Conservation (phyloP, 306 rosid species). For the Purshia tridentata region DNA sequence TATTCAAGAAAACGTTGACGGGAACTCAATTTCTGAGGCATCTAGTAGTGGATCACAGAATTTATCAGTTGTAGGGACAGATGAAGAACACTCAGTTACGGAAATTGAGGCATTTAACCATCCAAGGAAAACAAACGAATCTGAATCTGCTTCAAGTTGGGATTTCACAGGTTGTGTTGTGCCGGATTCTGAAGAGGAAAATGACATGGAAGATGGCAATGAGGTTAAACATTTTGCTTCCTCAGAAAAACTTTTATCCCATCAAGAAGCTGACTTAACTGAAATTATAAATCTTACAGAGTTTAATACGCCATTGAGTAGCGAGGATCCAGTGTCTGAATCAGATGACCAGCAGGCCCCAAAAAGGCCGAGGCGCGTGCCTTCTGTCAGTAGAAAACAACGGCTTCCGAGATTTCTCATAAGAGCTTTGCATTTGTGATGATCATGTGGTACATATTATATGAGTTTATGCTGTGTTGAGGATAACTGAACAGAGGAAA, state of each 20-base stretch:
- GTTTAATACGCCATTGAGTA: slow-evolving; percentile 26
- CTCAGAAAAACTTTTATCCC: slow-evolving; percentile 17
- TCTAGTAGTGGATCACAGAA: slow-evolving; percentile 19
- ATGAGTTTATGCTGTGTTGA: background rate
- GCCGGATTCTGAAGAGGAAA: slow-evolving; percentile 51
- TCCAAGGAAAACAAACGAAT: slow-evolving; percentile 27
- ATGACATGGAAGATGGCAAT: slow-evolving; percentile 27
- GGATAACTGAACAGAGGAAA: background rate
- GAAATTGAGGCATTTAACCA: slow-evolving; percentile 24
- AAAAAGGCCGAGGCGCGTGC: slow-evolving; percentile 40
- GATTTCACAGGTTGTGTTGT: slow-evolving; percentile 44
- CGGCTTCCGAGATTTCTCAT: slow-evolving; percentile 34
- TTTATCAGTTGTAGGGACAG: slow-evolving; percentile 19
- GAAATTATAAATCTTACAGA: slow-evolving; percentile 27
- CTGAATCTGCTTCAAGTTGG: slow-evolving; percentile 28
- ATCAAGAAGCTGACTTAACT: slow-evolving; percentile 19
- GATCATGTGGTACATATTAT: background rate
- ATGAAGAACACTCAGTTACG: slow-evolving; percentile 27
- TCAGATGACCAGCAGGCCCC: slow-evolving; percentile 22
- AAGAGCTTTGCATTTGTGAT: slow-evolving; percentile 24
- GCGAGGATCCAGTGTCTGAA: slow-evolving; percentile 22
- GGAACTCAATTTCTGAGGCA: slow-evolving; percentile 21
- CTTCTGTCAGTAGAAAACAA: slow-evolving; percentile 25
- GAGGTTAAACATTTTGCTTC: slow-evolving; percentile 14
- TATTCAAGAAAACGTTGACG: slow-evolving; percentile 14